A percentile compares a stretch with the other conserved stretches of the same genome.
Evolutionary conservation across 1,284 basidiomycete species (phyloP).

Genomic region (Sporisorium exsertum): DNA sequence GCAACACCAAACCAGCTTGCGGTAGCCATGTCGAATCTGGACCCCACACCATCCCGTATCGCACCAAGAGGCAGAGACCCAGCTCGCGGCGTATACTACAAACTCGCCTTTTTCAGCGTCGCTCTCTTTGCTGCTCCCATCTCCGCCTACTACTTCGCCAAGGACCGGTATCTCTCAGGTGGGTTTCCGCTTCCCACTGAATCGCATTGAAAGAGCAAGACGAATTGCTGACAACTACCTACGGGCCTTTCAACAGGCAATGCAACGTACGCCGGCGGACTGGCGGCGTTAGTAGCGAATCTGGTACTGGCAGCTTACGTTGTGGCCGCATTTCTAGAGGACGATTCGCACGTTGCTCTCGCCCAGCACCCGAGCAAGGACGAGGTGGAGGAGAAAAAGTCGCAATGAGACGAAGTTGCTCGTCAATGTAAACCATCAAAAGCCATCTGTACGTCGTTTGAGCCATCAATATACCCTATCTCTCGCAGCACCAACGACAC

Average conservation of each 20-base stretch:
- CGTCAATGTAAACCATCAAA: not conserved
- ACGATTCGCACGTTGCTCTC: slow-evolving; percentile 30
- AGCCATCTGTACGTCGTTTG: not conserved
- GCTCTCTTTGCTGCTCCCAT: slow-evolving; percentile 65
- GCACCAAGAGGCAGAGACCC: slow-evolving; percentile 55
- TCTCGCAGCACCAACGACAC: not conserved
- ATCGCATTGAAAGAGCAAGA: not conserved
- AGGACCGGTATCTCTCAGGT: slow-evolving; percentile 59
- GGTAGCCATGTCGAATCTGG: slow-evolving; percentile 37
- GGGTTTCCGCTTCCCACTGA: slow-evolving; percentile 3
- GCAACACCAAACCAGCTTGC: too few species aligned
- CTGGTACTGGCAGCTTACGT: slow-evolving; percentile 65
- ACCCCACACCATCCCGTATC: slow-evolving; percentile 52
- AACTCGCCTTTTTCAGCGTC: slow-evolving; percentile 63
- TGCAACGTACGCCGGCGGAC: slow-evolving; percentile 64
- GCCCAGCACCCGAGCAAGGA: not conserved
- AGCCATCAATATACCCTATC: slow-evolving; percentile 20
- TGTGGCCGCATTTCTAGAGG: slow-evolving; percentile 64
- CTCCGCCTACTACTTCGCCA: slow-evolving; percentile 60
- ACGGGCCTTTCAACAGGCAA: slow-evolving; percentile 50
- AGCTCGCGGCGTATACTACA: slow-evolving; percentile 63
- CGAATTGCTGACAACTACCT: slow-evolving; percentile 7
- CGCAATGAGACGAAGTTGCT: slow-evolving; percentile 2
- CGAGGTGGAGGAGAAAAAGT: slow-evolving; percentile 19
- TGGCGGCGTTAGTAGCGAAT: slow-evolving; percentile 67